Conservation (phyloP, 306 rosid genomes). For the Urtica urens region DNA sequence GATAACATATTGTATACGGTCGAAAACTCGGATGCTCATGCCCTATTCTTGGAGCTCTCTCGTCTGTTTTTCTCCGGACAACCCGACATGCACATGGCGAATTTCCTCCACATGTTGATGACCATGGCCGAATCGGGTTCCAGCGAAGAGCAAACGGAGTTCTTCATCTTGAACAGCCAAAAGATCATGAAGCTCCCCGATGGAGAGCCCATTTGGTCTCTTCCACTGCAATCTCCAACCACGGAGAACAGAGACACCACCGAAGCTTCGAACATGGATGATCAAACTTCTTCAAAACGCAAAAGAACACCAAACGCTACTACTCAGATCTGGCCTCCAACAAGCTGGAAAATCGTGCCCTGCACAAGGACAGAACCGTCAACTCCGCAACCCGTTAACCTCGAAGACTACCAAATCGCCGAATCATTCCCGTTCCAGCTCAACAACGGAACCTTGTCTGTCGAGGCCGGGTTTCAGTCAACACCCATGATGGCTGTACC, state of each 20-base stretch:
- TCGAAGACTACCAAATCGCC: no score
- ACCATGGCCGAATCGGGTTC: conserved; percentile 67
- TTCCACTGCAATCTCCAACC: conserved; percentile 26
- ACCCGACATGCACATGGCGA: conserved; percentile 56
- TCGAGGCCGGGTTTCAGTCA: conserved; percentile 21
- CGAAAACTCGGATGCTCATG: conserved; percentile 52
- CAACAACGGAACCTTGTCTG: conserved; percentile 18
- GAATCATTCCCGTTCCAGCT: conserved; percentile 26
- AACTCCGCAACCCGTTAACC: conserved; percentile 17
- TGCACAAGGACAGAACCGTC: conserved; percentile 38
- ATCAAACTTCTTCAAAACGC: conserved; percentile 27
- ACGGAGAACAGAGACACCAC: conserved; percentile 23
- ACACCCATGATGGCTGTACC: no score
- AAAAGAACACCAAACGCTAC: conserved; percentile 28
- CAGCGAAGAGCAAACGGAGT: conserved; percentile 52
- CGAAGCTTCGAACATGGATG: conserved; percentile 17
- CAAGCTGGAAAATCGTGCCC: conserved; percentile 84
- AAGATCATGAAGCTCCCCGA: conserved; percentile 50
- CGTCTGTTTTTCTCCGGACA: conserved; percentile 47
- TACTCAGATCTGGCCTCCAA: conserved; percentile 62
- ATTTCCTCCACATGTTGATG: conserved; percentile 82
- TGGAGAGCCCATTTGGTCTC: conserved; percentile 67
- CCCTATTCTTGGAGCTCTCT: conserved; percentile 80
- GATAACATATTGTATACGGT: conserved; percentile 47
- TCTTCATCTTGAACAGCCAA: conserved; percentile 61